Evolutionary conservation across 2,329 filamentous ascomycete species (phyloP).

Genomic region (Neospermospora avenae): DNA sequence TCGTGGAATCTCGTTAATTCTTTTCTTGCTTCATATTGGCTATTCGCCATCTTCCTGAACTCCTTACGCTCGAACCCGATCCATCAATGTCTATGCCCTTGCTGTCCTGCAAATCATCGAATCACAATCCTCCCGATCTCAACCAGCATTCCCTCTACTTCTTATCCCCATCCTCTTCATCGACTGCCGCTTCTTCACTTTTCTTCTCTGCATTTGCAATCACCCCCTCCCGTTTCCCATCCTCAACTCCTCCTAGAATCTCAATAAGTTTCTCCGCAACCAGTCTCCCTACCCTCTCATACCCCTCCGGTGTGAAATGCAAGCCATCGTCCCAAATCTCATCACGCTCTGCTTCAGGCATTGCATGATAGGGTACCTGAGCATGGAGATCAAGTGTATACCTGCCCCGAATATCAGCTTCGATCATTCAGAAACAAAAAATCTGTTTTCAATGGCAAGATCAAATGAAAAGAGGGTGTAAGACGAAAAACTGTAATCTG

Average conservation of each 20-base stretch:
- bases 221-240: neutral
- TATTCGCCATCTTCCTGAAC: no score
- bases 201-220: neutral
- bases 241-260: slow-evolving; percentile 36
- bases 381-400: slow-evolving; percentile 51
- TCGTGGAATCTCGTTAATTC: no score
- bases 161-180: neutral
- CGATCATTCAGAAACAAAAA: neutral
- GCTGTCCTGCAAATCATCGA: no score
- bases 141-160: no score
- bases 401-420: neutral
- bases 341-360: slow-evolving; percentile 44
- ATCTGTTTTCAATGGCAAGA: neutral
- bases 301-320: slow-evolving; percentile 57
- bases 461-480: no score
- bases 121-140: no score
- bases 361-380: slow-evolving; percentile 52
- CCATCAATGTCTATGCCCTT: no score
- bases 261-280: slow-evolving; percentile 52
- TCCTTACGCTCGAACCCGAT: no score
- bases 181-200: neutral
- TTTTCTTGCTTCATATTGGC: no score
- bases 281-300: slow-evolving; percentile 58
- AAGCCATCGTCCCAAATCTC: slow-evolving; percentile 60
- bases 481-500: no score